A percentile compares a stretch with the other conserved stretches of the same genome.
These are phyloP conservation scores for Hydnomerulius pinastri DNA, from an alignment of 768 basidiomycete genomes.

Conservation along the genomic window DNA sequence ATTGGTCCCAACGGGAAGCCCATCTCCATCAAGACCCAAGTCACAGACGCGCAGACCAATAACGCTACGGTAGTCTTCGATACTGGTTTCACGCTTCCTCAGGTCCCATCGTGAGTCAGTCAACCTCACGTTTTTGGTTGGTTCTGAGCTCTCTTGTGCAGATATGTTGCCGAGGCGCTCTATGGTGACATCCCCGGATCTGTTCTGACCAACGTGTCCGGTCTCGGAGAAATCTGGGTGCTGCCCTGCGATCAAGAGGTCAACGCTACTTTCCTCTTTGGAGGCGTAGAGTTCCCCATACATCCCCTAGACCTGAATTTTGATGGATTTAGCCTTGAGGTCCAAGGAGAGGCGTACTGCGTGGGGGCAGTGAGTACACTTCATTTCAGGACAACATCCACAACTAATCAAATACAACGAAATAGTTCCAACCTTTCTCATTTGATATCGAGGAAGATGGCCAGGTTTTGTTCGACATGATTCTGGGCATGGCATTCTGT, in stretches of 20 bases:
- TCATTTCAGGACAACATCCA: background rate
- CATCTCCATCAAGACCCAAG: conserved; percentile 47
- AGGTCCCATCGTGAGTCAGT: conserved; percentile 51
- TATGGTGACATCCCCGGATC: conserved; percentile 60
- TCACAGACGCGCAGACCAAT: conserved; percentile 41
- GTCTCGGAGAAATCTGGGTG: conserved; percentile 53
- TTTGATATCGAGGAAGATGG: conserved; percentile 38
- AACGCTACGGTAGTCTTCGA: conserved; percentile 67
- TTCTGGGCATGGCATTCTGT: conserved; percentile 77
- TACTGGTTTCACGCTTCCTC: conserved; percentile 69
- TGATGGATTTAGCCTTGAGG: conserved; percentile 11
- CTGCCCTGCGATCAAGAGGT: conserved; percentile 65
- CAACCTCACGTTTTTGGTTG: conserved; percentile 8
- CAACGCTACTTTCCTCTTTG: conserved; percentile 66
- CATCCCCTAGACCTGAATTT: conserved; percentile 65
- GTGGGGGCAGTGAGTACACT: conserved; percentile 44
- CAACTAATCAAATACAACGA: background rate
- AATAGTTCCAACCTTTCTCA: conserved; percentile 70
- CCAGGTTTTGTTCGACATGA: conserved; percentile 50
- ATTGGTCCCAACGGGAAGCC: conserved; percentile 59
- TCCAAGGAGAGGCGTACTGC: conserved; percentile 33
- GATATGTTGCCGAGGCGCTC: conserved; percentile 57
- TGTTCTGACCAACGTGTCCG: conserved; percentile 40
- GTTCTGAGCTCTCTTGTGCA: conserved; percentile 25
- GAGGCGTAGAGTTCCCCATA: conserved; percentile 55